phyloP scores from a whole-genome alignment of 495 filamentous ascomycete genomes.

The Aspergillus ostianus region DNA sequence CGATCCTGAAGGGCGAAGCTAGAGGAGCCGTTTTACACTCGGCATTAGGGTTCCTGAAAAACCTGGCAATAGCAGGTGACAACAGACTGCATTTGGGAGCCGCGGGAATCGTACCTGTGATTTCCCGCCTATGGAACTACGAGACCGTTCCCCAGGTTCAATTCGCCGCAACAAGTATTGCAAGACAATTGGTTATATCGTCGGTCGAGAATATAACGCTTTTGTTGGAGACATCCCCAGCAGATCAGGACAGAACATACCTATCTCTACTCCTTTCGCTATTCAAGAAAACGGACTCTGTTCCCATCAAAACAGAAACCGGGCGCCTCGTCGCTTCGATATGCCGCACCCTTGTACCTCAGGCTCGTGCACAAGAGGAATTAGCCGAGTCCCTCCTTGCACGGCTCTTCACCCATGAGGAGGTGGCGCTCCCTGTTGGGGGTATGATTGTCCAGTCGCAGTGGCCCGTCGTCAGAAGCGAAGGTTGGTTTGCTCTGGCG shows the following conservation, averaged over 20 bases:
- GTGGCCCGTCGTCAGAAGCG: conserved; percentile 68
- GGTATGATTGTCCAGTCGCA: conserved; percentile 65
- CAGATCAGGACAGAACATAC: conserved; percentile 46
- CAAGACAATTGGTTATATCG: conserved; percentile 62
- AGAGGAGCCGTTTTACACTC: conserved; percentile 61
- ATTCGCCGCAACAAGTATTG: conserved; percentile 65
- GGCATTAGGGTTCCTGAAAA: conserved; percentile 72
- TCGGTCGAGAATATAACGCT: conserved; percentile 56
- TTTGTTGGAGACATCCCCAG: conserved; percentile 41
- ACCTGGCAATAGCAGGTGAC: conserved; percentile 64
- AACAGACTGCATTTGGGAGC: conserved; percentile 61
- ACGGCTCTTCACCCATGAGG: conserved; percentile 52
- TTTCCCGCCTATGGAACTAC: conserved; percentile 60
- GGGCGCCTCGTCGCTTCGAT: conserved; percentile 63
- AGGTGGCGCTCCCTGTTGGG: conserved; percentile 53
- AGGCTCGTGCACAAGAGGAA: conserved; percentile 29
- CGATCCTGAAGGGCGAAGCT: conserved; percentile 46
- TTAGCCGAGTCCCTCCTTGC: conserved; percentile 31
- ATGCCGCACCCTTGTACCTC: conserved; percentile 56
- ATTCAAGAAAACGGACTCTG: conserved; percentile 55
- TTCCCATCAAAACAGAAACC: conserved; percentile 71
- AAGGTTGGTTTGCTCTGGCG: conserved; percentile 73
- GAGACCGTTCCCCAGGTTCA: conserved; percentile 66
- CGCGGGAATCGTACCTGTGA: conserved; percentile 48
- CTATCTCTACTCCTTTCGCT: conserved; percentile 61